phyloP scores from a whole-genome alignment of 2,329 filamentous ascomycete genomes.

The Arthrinium puccinioides region DNA sequence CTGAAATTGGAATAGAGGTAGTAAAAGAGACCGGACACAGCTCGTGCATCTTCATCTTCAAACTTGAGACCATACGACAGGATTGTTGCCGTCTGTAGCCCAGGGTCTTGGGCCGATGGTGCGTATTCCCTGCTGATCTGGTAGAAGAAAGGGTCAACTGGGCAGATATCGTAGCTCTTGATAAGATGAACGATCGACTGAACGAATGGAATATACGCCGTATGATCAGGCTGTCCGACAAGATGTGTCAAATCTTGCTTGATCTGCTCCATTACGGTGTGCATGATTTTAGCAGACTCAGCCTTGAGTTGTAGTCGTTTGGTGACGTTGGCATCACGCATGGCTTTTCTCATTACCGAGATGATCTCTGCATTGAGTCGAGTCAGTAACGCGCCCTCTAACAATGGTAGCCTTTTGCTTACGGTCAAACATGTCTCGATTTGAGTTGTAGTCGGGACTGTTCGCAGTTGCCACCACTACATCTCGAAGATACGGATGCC shows the following conservation, averaged over 20 bases:
- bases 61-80: slow-evolving; percentile 48
- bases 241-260: slow-evolving; percentile 39
- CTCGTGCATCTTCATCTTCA: slow-evolving; percentile 41
- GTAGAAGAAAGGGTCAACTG: slow-evolving; percentile 48
- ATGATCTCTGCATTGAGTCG: slow-evolving; percentile 28
- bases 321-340: slow-evolving; percentile 30
- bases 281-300: slow-evolving; percentile 36
- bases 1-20: slow-evolving; percentile 53
- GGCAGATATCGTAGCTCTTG: slow-evolving; percentile 47
- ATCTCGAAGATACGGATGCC: slow-evolving; percentile 35
- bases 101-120: slow-evolving; percentile 47
- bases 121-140: slow-evolving; percentile 49
- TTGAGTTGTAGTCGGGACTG: slow-evolving; percentile 39
- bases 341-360: slow-evolving; percentile 40
- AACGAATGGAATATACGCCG: slow-evolving; percentile 42
- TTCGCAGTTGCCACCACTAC: slow-evolving; percentile 27
- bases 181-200: slow-evolving; percentile 45
- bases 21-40: slow-evolving; percentile 44
- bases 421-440: slow-evolving; percentile 41
- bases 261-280: slow-evolving; percentile 45
- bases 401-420: too few species aligned
- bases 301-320: slow-evolving; percentile 27
- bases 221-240: slow-evolving; percentile 31
- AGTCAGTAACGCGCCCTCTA: not conserved
- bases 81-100: slow-evolving; percentile 48